A percentile compares a stretch with the other conserved stretches of the same genome.
Conservation (phyloP, 139 green algal species). For the Ettlia oleoabundans region DNA sequence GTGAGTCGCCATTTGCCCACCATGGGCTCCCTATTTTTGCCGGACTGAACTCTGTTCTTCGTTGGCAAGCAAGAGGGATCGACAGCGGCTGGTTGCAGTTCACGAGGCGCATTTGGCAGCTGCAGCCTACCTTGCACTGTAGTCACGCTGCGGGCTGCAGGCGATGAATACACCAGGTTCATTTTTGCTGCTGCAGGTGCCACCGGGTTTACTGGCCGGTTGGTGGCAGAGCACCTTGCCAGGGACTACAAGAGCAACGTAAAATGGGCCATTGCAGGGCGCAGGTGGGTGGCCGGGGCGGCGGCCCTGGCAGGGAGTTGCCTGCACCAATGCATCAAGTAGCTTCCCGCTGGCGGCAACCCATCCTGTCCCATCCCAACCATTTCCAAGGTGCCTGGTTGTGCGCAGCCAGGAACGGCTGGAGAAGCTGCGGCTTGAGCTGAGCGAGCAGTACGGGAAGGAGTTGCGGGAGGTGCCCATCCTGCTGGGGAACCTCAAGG, state of each 20-base stretch:
- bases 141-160: too few species aligned
- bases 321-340: too few species aligned
- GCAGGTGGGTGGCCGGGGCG: too few species aligned
- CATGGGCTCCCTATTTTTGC: too few species aligned
- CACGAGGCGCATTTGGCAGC: too few species aligned
- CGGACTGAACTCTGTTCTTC: too few species aligned
- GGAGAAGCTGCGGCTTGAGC: constrained; percentile 53
- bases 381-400: too few species aligned
- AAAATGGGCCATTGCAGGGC: constrained; percentile 83
- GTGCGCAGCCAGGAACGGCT: constrained; percentile 79
- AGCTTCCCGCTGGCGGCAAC: not conserved
- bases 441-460: constrained; percentile 32
- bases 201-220: constrained; percentile 73
- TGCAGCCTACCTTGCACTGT: too few species aligned
- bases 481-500: constrained; percentile 65
- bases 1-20: constrained; percentile 4
- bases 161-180: too few species aligned
- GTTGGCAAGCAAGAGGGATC: too few species aligned
- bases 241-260: constrained; percentile 66
- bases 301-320: too few species aligned
- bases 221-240: constrained; percentile 82
- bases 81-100: too few species aligned
- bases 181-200: constrained; percentile 67
- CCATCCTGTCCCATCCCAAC: not conserved
- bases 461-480: constrained; percentile 69